Evolutionary conservation across 306 rosid genomes (phyloP).

Genomic region (Carpinus viminea): DNA sequence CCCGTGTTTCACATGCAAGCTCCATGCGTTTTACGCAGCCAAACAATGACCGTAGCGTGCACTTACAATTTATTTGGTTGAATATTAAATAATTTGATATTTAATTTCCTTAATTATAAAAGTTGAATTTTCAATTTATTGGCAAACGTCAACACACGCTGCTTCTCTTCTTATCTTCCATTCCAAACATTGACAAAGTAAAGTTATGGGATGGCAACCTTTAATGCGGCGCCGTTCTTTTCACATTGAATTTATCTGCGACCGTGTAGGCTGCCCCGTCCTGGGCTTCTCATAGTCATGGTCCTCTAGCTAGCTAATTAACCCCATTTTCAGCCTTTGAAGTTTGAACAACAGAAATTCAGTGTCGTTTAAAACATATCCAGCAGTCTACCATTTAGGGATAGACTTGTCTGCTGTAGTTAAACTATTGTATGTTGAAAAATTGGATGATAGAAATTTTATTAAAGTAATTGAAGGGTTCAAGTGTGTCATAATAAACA

Average conservation of each 20-base stretch:
- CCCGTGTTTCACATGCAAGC: slow-evolving; percentile 4
- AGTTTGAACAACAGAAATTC: neutral
- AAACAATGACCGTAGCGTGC: neutral
- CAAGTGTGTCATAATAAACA: too few relatives aligned
- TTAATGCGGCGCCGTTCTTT: neutral
- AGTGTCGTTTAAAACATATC: too few relatives aligned
- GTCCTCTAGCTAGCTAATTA: too few relatives aligned
- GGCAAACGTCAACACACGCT: neutral
- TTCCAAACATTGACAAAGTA: neutral
- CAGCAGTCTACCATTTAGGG: too few relatives aligned
- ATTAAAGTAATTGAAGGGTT: too few relatives aligned
- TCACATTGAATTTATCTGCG: neutral
- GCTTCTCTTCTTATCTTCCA: neutral
- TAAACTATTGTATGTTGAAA: too few relatives aligned
- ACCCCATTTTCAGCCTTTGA: neutral
- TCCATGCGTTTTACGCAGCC: neutral
- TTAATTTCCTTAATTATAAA: neutral
- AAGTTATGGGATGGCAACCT: neutral
- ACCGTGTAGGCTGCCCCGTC: neutral
- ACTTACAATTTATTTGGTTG: neutral
- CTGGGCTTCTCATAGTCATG: neutral
- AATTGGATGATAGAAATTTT: too few relatives aligned
- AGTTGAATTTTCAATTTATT: neutral
- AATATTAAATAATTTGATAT: neutral
- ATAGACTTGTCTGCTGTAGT: too few relatives aligned